Conservation (phyloP, 192 early-diverging fungal species). For the Coemansia umbellata region DNA sequence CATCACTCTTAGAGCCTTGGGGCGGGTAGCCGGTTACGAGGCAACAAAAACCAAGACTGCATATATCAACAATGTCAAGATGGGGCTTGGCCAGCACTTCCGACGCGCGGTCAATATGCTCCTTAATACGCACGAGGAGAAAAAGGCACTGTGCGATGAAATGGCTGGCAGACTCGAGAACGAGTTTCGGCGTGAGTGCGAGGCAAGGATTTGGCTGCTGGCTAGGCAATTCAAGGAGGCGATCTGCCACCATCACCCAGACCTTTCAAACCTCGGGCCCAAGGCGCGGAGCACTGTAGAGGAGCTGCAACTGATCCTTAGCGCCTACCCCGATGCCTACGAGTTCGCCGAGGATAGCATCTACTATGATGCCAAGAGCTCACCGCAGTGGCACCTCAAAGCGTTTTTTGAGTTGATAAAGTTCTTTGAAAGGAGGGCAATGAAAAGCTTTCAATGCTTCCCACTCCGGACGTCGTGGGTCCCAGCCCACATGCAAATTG, state of each 20-base stretch:
- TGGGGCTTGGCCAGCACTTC: background rate
- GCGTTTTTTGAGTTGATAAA: no score
- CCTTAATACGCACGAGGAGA: background rate
- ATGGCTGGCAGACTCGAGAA: background rate
- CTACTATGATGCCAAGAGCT: no score
- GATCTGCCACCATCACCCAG: background rate
- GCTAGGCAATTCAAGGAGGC: background rate
- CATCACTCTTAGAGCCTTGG: background rate
- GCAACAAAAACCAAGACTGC: background rate
- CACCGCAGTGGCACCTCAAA: no score
- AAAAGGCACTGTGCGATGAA: background rate
- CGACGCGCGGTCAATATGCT: background rate
- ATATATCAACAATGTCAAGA: background rate
- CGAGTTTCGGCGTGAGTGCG: background rate
- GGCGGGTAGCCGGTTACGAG: background rate
- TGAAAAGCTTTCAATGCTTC: no score
- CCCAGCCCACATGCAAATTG: background rate
- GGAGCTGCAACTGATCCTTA: background rate
- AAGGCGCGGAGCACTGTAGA: background rate
- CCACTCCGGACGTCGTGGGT: no score
- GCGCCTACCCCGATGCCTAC: background rate
- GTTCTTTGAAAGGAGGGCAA: no score
- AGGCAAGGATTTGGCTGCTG: background rate
- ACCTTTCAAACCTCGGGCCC: background rate
- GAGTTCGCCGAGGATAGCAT: no score